phyloP scores from a whole-genome alignment of 768 basidiomycete species.

The Tricholoma sp. region DNA sequence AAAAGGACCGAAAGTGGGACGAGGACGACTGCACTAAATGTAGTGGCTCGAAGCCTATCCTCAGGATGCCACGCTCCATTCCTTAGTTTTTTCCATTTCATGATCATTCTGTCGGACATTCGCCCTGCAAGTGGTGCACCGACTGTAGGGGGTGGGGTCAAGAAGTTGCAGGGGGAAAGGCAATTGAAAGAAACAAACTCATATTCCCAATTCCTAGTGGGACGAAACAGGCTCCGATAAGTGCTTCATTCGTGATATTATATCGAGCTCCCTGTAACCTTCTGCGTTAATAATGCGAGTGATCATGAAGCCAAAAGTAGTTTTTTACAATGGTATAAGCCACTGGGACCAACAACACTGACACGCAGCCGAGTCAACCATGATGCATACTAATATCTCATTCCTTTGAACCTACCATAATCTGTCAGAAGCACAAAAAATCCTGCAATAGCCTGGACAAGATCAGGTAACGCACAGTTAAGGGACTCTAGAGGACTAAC shows the following conservation, averaged over 20 bases:
- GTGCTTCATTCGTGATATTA: slow-evolving; percentile 1
- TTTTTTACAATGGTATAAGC: slow-evolving; percentile 7
- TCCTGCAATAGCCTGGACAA: slow-evolving; percentile 8
- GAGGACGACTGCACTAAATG: no score
- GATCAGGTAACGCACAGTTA: not conserved
- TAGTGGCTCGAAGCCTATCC: no score
- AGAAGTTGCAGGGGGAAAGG: not conserved
- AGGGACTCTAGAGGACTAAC: no score
- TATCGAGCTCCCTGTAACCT: not conserved
- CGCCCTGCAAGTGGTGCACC: slow-evolving; percentile 43
- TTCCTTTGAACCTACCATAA: slow-evolving; percentile 21
- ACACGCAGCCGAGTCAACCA: slow-evolving; percentile 24
- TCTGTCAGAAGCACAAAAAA: slow-evolving; percentile 20
- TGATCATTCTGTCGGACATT: slow-evolving; percentile 38
- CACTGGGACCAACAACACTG: slow-evolving; percentile 34
- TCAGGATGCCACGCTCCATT: slow-evolving; percentile 42
- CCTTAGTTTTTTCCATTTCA: slow-evolving; percentile 32
- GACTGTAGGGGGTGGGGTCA: slow-evolving; percentile 26
- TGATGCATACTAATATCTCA: not conserved
- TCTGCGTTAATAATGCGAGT: not conserved
- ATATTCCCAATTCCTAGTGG: not conserved
- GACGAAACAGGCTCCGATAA: not conserved
- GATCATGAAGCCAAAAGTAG: not conserved
- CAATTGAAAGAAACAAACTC: not conserved
- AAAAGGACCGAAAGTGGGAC: no score